Evolutionary conservation across 2,329 filamentous ascomycete genomes (phyloP).

Genomic region (Verticillium longisporum): DNA sequence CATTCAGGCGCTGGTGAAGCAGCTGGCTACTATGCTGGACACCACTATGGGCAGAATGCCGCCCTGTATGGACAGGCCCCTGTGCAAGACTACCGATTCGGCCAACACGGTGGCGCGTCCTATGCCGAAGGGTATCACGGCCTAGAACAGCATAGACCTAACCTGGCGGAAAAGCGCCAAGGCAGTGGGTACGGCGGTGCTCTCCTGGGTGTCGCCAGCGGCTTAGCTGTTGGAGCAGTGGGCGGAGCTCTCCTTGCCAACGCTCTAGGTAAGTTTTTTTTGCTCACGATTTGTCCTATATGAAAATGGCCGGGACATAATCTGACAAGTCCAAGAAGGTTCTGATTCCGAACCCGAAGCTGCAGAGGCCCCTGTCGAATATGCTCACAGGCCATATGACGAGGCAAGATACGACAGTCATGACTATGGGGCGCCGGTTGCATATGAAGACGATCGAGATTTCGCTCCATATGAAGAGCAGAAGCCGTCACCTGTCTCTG

Average conservation of each 20-base stretch:
- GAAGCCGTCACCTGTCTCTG: not conserved
- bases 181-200: slow-evolving; percentile 41
- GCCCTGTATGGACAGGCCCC: not conserved
- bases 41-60: not conserved
- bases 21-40: slow-evolving; percentile 6
- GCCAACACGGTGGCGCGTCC: not conserved
- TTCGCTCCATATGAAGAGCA: not conserved
- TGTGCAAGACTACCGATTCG: not conserved
- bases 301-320: not conserved
- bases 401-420: not conserved
- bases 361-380: not conserved
- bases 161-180: slow-evolving; percentile 25
- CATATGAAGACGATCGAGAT: not conserved
- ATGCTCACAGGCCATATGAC: not conserved
- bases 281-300: not conserved
- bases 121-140: slow-evolving; percentile 8
- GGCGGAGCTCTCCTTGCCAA: slow-evolving; percentile 52
- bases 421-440: not conserved
- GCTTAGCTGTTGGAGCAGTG: slow-evolving; percentile 47
- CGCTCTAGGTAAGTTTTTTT: slow-evolving; percentile 42
- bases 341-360: not conserved
- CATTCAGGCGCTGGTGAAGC: slow-evolving; percentile 2
- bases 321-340: not conserved
- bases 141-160: slow-evolving; percentile 7
- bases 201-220: slow-evolving; percentile 49